These are phyloP conservation scores for Didymella segeticola DNA, from an alignment of 2,329 filamentous ascomycete species.

Conservation along the genomic window DNA sequence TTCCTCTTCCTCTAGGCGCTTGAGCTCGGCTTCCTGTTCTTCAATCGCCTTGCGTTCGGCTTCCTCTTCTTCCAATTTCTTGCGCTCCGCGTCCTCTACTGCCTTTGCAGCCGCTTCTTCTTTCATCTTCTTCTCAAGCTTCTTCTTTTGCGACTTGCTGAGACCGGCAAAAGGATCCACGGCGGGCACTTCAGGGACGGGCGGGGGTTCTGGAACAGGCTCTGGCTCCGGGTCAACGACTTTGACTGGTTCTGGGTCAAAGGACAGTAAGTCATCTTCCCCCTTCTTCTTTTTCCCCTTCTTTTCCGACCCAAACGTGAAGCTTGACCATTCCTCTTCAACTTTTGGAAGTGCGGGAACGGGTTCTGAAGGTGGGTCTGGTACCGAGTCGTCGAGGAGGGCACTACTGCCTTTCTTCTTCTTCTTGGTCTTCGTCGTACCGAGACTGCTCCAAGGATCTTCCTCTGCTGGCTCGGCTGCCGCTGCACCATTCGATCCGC, in stretches of 20 bases:
- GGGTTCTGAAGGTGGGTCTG: slow-evolving; percentile 39
- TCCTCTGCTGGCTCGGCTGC: slow-evolving; percentile 36
- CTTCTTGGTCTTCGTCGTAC: slow-evolving; percentile 55
- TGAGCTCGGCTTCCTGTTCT: slow-evolving; percentile 35
- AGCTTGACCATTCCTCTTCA: slow-evolving; percentile 40
- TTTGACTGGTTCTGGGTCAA: slow-evolving; percentile 22
- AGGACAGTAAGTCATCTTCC: slow-evolving; percentile 30
- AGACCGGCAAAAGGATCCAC: slow-evolving; percentile 40
- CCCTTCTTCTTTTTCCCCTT: slow-evolving; percentile 44
- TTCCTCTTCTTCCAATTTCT: slow-evolving; percentile 32
- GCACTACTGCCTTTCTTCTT: slow-evolving; percentile 41
- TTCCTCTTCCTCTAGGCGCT: slow-evolving; percentile 33
- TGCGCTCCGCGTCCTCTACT: slow-evolving; percentile 31
- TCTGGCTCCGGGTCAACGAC: slow-evolving; percentile 30
- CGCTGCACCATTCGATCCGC: slow-evolving; percentile 13
- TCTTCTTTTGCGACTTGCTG: slow-evolving; percentile 40
- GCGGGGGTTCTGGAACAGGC: slow-evolving; percentile 37
- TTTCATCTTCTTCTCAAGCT: slow-evolving; percentile 47
- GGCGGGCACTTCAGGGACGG: slow-evolving; percentile 49
- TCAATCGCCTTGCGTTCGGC: slow-evolving; percentile 17
- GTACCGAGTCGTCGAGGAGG: slow-evolving; percentile 16
- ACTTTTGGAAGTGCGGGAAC: slow-evolving; percentile 21
- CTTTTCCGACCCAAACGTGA: slow-evolving; percentile 35
- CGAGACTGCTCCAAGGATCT: slow-evolving; percentile 42
- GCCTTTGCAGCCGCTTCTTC: slow-evolving; percentile 38